phyloP scores from a whole-genome alignment of 768 basidiomycete species.

The Suillus cothurnatus region DNA sequence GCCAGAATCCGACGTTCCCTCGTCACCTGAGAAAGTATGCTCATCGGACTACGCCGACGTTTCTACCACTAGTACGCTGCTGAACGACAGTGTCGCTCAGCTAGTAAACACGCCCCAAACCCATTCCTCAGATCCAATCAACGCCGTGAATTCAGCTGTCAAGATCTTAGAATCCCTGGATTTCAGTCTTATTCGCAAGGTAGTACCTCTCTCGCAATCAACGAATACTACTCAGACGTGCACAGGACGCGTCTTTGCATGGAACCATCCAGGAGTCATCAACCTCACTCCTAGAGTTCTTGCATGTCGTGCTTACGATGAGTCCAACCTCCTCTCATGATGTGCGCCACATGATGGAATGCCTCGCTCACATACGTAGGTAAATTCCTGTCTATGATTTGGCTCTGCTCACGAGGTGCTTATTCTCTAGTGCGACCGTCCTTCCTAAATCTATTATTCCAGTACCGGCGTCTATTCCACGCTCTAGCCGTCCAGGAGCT shows the following conservation, averaged over 20 bases:
- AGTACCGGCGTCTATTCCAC: slow-evolving; percentile 52
- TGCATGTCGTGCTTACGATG: slow-evolving; percentile 27
- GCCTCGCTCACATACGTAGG: slow-evolving; percentile 25
- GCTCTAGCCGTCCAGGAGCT: slow-evolving; percentile 39
- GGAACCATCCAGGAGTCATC: slow-evolving; percentile 38
- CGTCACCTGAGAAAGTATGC: slow-evolving; percentile 12
- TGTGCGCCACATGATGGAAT: slow-evolving; percentile 14
- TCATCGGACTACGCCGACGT: slow-evolving; percentile 9
- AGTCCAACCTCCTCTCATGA: slow-evolving; percentile 8
- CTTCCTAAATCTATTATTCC: slow-evolving; percentile 47
- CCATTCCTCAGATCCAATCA: neutral
- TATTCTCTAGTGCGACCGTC: slow-evolving; percentile 32
- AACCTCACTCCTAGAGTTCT: slow-evolving; percentile 31
- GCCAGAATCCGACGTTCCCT: slow-evolving; percentile 43
- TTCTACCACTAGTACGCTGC: neutral
- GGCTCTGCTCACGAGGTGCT: slow-evolving; percentile 7
- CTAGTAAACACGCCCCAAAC: neutral
- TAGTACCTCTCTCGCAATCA: slow-evolving; percentile 9
- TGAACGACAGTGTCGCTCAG: neutral
- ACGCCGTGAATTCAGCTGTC: slow-evolving; percentile 26
- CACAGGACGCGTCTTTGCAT: slow-evolving; percentile 37
- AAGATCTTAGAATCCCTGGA: slow-evolving; percentile 29
- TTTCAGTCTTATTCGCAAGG: slow-evolving; percentile 33
- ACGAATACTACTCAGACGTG: slow-evolving; percentile 11
- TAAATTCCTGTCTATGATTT: neutral